Conservation (phyloP, 805 yeast species). For the Candida ovalis region DNA sequence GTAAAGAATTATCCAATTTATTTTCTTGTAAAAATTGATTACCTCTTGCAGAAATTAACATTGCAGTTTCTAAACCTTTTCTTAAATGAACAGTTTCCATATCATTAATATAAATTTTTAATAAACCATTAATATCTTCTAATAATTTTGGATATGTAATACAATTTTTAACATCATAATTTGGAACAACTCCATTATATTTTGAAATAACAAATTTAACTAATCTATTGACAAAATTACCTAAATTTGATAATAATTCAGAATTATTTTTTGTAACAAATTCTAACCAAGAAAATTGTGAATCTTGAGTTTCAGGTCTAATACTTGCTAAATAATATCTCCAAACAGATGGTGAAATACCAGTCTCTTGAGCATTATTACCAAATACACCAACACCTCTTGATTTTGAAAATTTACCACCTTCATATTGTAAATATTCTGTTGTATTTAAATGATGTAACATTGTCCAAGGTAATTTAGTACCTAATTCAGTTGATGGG, state of each 20-base stretch:
- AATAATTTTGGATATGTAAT: slow-evolving; percentile 44
- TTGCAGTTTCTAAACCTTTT: slow-evolving; percentile 86
- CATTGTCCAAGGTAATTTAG: slow-evolving; percentile 85
- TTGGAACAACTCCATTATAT: slow-evolving; percentile 86
- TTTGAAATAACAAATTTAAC: slow-evolving; percentile 87
- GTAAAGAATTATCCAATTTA: slow-evolving; percentile 85
- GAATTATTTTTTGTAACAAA: slow-evolving; percentile 91
- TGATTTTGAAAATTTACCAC: slow-evolving; percentile 97
- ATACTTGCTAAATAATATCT: slow-evolving; percentile 90
- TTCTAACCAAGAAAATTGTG: slow-evolving; percentile 97
- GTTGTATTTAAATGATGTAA: slow-evolving; percentile 90
- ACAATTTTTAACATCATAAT: slow-evolving; percentile 46
- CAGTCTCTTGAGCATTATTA: slow-evolving; percentile 92
- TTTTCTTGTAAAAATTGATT: slow-evolving; percentile 94
- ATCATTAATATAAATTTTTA: slow-evolving; percentile 59
- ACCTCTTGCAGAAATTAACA: slow-evolving; percentile 90
- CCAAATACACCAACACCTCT: slow-evolving; percentile 98
- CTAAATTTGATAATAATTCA: slow-evolving; percentile 91
- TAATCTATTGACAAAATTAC: slow-evolving; percentile 93
- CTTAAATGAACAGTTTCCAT: slow-evolving; percentile 81
- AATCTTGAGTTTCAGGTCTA: slow-evolving; percentile 93
- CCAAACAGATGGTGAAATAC: slow-evolving; percentile 92
- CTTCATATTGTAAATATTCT: slow-evolving; percentile 95
- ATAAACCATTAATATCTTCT: slow-evolving; percentile 57
- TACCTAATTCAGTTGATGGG: slow-evolving; percentile 91